These are phyloP conservation scores for Naganishia friedmannii DNA, from an alignment of 768 basidiomycete genomes.

Conservation along the genomic window DNA sequence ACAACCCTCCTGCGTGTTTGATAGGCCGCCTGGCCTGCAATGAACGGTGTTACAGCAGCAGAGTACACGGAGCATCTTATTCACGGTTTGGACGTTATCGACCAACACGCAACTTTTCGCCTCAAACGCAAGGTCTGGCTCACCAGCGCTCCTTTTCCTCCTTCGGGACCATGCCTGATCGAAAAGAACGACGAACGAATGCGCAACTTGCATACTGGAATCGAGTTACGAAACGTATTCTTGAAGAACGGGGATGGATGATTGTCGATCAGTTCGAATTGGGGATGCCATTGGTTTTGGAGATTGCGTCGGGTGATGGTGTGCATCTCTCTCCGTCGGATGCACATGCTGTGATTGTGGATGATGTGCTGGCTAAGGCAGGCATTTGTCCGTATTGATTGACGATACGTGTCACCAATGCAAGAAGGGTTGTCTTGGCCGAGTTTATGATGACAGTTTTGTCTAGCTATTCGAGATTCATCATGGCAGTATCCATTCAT, in stretches of 20 bases:
- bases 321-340: constrained; percentile 27
- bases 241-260: constrained; percentile 22
- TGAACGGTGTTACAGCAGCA: constrained; percentile 12
- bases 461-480: too few species aligned
- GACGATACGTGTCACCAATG: too few species aligned
- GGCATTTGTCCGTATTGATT: constrained; percentile 24
- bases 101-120: constrained; percentile 10
- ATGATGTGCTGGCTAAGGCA: constrained; percentile 28
- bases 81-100: constrained; percentile 7
- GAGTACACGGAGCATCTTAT: constrained; percentile 9
- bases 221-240: not conserved
- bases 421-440: too few species aligned
- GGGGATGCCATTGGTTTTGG: constrained; percentile 26
- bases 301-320: constrained; percentile 27
- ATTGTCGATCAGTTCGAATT: constrained; percentile 28
- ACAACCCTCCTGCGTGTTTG: not conserved
- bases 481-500: too few species aligned
- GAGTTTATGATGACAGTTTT: too few species aligned
- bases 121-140: constrained; percentile 20
- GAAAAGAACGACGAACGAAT: constrained; percentile 28
- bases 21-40: not conserved
- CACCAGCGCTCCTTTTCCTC: constrained; percentile 9
- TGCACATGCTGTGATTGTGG: constrained; percentile 25
- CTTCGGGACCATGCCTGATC: constrained; percentile 15
- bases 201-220: constrained; percentile 22